These are phyloP conservation scores for Penicillium waksmanii DNA, from an alignment of 495 filamentous ascomycete species.

Conservation along the genomic window DNA sequence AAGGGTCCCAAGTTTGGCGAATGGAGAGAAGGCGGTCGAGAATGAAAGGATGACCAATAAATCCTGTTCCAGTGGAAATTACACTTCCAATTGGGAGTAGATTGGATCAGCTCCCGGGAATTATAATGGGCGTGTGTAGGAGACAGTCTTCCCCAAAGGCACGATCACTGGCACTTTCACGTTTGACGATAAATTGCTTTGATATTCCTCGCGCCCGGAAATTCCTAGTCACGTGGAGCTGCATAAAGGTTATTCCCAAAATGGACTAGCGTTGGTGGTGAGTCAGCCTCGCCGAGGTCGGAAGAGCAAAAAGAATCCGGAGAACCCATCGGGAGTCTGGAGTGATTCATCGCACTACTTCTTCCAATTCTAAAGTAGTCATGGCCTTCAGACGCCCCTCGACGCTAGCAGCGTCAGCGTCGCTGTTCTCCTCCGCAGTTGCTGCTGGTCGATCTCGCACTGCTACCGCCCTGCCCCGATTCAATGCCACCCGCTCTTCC, in stretches of 20 bases:
- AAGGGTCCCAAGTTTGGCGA: constrained; percentile 17
- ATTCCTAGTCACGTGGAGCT: not conserved
- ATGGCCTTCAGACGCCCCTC: constrained; percentile 57
- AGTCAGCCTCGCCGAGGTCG: constrained; percentile 48
- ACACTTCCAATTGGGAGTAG: not conserved
- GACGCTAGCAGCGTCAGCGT: constrained; percentile 46
- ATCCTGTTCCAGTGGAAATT: not conserved
- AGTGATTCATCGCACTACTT: constrained; percentile 35
- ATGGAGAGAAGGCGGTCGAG: not conserved
- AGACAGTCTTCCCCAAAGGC: not conserved
- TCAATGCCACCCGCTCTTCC: constrained; percentile 40
- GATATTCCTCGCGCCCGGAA: not conserved
- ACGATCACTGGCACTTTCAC: not conserved
- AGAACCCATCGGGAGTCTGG: constrained; percentile 21
- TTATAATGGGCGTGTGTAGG: not conserved
- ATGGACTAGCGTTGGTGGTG: constrained; percentile 20
- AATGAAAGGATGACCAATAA: not conserved
- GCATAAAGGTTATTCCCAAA: constrained; percentile 9
- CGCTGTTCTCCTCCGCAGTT: constrained; percentile 38
- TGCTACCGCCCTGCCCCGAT: constrained; percentile 39
- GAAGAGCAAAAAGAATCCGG: constrained; percentile 42
- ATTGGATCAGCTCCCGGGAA: not conserved
- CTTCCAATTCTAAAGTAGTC: constrained; percentile 20
- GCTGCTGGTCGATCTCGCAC: constrained; percentile 40
- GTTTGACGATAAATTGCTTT: constrained; percentile 2